Conservation (phyloP, 768 basidiomycete species). For the Mycena maculata region DNA sequence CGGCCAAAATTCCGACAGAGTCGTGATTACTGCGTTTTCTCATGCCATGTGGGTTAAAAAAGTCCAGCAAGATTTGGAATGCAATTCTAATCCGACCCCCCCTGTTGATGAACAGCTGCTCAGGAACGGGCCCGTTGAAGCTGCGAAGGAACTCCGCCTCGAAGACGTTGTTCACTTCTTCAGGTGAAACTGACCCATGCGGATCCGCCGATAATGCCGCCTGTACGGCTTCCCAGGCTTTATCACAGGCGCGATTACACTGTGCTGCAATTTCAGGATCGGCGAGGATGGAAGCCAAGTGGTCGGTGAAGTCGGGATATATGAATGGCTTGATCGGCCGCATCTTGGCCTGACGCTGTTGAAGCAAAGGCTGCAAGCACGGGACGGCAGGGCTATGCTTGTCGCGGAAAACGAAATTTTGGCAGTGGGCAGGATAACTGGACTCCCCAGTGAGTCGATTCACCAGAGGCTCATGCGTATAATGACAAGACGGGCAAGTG, state of each 20-base stretch:
- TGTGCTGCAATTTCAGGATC: constrained; percentile 32
- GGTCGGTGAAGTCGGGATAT: constrained; percentile 36
- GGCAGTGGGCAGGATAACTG: constrained; percentile 28
- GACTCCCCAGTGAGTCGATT: constrained; percentile 28
- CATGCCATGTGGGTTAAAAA: constrained; percentile 44
- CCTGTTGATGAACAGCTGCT: constrained; percentile 37
- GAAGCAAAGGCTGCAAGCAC: constrained; percentile 24
- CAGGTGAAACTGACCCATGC: constrained; percentile 12
- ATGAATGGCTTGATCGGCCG: constrained; percentile 36
- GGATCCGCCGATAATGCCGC: constrained; percentile 7
- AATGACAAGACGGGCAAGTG: constrained; percentile 27
- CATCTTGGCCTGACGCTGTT: constrained; percentile 28
- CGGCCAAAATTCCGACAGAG: constrained; percentile 43
- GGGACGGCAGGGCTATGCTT: constrained; percentile 20
- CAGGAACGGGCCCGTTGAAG: constrained; percentile 41
- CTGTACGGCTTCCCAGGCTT: constrained; percentile 24
- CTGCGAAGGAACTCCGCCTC: constrained; percentile 42
- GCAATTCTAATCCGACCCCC: constrained; percentile 34
- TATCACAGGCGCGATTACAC: constrained; percentile 35
- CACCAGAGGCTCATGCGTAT: constrained; percentile 26
- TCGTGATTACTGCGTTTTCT: constrained; percentile 32
- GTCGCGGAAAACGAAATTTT: constrained; percentile 26
- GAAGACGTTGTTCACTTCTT: constrained; percentile 36
- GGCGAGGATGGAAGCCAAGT: constrained; percentile 34
- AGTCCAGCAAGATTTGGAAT: constrained; percentile 42